These are phyloP conservation scores for Phaeosphaeria sp. DNA, from an alignment of 2,329 filamentous ascomycete genomes.

Conservation along the genomic window DNA sequence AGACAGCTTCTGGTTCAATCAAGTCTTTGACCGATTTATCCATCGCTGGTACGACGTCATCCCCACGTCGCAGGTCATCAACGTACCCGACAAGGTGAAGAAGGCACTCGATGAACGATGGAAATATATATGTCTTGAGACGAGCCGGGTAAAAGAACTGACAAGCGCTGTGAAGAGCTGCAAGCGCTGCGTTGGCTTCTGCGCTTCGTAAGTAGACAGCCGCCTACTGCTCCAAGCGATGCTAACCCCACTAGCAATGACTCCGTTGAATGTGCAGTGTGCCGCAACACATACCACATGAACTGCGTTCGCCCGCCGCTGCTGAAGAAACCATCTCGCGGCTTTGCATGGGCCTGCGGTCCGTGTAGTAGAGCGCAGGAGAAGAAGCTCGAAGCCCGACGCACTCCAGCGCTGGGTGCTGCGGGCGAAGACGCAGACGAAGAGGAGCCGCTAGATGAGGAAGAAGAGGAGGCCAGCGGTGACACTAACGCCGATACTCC, in stretches of 20 bases:
- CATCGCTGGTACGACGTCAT: slow-evolving; percentile 98
- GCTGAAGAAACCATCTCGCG: slow-evolving; percentile 93
- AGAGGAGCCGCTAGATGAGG: slow-evolving; percentile 67
- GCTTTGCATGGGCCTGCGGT: slow-evolving; percentile 97
- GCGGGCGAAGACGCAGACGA: slow-evolving; percentile 65
- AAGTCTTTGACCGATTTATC: slow-evolving; percentile 97
- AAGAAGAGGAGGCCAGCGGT: slow-evolving; percentile 71
- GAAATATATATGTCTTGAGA: slow-evolving; percentile 95
- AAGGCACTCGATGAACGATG: slow-evolving; percentile 94
- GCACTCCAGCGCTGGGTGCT: slow-evolving; percentile 75
- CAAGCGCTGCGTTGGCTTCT: slow-evolving; percentile 90
- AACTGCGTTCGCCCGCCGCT: slow-evolving; percentile 92
- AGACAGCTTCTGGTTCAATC: slow-evolving; percentile 96
- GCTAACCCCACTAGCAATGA: slow-evolving; percentile 68
- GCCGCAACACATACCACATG: slow-evolving; percentile 96
- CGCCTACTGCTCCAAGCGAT: not conserved
- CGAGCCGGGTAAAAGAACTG: slow-evolving; percentile 90
- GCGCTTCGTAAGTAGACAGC: slow-evolving; percentile 75
- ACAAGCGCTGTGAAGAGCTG: slow-evolving; percentile 96
- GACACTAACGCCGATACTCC: slow-evolving; percentile 66
- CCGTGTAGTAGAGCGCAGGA: slow-evolving; percentile 97
- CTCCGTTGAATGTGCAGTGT: slow-evolving; percentile 96
- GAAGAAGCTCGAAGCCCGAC: slow-evolving; percentile 85
- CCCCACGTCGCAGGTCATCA: slow-evolving; percentile 89
- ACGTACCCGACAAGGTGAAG: slow-evolving; percentile 93